Base-by-base conservation (phyloP, 2,329 filamentous ascomycete species). In the Thyridium curvatum region DNA sequence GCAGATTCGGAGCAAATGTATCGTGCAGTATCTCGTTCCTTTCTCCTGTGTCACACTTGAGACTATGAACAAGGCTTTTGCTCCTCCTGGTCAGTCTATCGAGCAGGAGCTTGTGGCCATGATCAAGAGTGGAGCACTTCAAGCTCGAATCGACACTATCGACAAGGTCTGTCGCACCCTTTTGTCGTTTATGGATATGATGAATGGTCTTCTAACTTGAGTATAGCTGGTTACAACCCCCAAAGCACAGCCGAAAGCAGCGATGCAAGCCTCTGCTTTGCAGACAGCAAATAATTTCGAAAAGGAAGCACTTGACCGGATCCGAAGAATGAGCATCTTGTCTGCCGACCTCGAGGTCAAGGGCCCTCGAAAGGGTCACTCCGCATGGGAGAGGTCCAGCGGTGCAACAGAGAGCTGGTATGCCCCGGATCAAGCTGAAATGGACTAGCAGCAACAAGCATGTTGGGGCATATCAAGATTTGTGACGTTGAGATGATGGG, bases 11-110 rank as follows among this genome's bases (percentile, higher is more conserved):
- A 85, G 76, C 53, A 96, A 96, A 66, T 91, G 90, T 53, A 96
- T 98, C 42, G 78, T 90, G 17, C 87, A 95, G 55, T 97, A 96
- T 63, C 84, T 95, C 51, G 74, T 87, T 17, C 90, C 93, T 0
- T 98, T 94, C 60, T 94, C 84, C 32, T 83, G 82, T 48, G 88
- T 96, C 44, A 90, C 85, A 1, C 69, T 97, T 4, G 74, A 82
- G 15, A 88, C 80, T 44, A 78, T 98, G 69, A 79, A 85, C 8
- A 69, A 74, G 29, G 82, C 86, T 3, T 97, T 98, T 59, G 80
- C 79, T 0, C 66, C 71, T 3, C 66, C 77, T 1, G 75, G 74
- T 4, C 65, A 72, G 44, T 71, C 75, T 4, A 79, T 91, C 34
- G 81, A 89, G 51, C 65, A 71, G 17, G 93, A 98, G 61, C 69